These are phyloP conservation scores for Nidula niveotomentosa DNA, from an alignment of 1,284 basidiomycete genomes.

Conservation along the genomic window DNA sequence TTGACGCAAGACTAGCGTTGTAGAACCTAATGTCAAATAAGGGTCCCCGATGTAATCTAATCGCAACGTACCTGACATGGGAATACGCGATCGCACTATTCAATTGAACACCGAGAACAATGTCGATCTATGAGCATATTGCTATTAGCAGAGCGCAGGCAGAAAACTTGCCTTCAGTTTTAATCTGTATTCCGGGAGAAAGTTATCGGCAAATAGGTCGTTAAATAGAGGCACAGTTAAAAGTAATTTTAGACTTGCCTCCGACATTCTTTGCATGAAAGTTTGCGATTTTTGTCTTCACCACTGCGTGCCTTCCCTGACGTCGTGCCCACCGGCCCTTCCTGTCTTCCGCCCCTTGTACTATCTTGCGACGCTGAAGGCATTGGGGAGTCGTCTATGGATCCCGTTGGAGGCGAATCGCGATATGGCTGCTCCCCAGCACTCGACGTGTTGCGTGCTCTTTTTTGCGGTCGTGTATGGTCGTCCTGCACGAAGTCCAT, in stretches of 20 bases:
- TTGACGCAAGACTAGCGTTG: conserved; percentile 51
- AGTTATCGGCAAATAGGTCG: background rate
- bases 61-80: conserved; percentile 44
- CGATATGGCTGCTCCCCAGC: conserved; percentile 10
- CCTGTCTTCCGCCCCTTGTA: background rate
- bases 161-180: conserved; percentile 47
- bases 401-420: conserved; percentile 1
- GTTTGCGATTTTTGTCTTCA: conserved; percentile 40
- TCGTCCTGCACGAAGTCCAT: conserved; percentile 9
- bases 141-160: conserved; percentile 1
- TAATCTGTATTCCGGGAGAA: conserved; percentile 30
- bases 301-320: conserved; percentile 13
- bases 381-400: background rate
- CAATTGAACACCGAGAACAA: no score
- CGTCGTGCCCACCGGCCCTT: background rate
- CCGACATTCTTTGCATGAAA: conserved; percentile 60
- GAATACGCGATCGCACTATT: conserved; percentile 59
- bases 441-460: conserved; percentile 19
- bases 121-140: no score
- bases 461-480: conserved; percentile 19
- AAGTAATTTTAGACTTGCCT: conserved; percentile 31
- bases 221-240: background rate
- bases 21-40: conserved; percentile 7
- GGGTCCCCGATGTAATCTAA: conserved; percentile 3
- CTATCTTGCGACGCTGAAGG: background rate